Evolutionary conservation across 2,329 filamentous ascomycete species (phyloP).

Genomic region (Fusarium sp.): DNA sequence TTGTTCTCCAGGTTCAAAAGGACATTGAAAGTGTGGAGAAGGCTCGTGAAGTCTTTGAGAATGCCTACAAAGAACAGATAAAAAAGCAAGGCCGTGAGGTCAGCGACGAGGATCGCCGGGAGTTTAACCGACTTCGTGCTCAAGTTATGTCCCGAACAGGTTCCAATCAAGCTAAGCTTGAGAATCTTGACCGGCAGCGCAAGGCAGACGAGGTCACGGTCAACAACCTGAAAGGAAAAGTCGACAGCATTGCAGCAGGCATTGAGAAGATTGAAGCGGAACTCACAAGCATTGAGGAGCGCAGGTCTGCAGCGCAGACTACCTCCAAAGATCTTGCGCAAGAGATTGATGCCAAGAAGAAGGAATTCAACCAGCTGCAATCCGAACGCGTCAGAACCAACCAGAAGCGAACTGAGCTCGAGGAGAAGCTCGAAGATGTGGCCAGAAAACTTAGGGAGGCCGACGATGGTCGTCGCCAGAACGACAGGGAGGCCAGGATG

Average conservation of each 20-base stretch:
- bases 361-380: slow-evolving; percentile 86
- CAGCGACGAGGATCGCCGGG: slow-evolving; percentile 86
- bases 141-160: slow-evolving; percentile 88
- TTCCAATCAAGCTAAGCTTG: slow-evolving; percentile 83
- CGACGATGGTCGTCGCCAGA: slow-evolving; percentile 87
- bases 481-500: slow-evolving; percentile 80
- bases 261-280: slow-evolving; percentile 82
- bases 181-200: slow-evolving; percentile 87
- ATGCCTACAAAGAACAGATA: slow-evolving; percentile 85
- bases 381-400: slow-evolving; percentile 86
- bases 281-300: slow-evolving; percentile 75
- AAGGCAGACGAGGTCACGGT: slow-evolving; percentile 94
- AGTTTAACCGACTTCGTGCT: slow-evolving; percentile 87
- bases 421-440: slow-evolving; percentile 90
- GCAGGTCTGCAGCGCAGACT: slow-evolving; percentile 73
- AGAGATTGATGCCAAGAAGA: slow-evolving; percentile 90
- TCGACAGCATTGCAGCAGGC: slow-evolving; percentile 81
- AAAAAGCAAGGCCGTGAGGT: slow-evolving; percentile 89
- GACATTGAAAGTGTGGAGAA: slow-evolving; percentile 89
- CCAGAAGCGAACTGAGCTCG: slow-evolving; percentile 86
- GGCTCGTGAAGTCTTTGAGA: slow-evolving; percentile 88
- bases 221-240: slow-evolving; percentile 88
- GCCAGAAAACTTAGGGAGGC: slow-evolving; percentile 85
- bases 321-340: slow-evolving; percentile 76
- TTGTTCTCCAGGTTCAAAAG: slow-evolving; percentile 81